These are phyloP conservation scores for Mycena sanguinolenta DNA, from an alignment of 768 basidiomycete species.

Conservation along the genomic window DNA sequence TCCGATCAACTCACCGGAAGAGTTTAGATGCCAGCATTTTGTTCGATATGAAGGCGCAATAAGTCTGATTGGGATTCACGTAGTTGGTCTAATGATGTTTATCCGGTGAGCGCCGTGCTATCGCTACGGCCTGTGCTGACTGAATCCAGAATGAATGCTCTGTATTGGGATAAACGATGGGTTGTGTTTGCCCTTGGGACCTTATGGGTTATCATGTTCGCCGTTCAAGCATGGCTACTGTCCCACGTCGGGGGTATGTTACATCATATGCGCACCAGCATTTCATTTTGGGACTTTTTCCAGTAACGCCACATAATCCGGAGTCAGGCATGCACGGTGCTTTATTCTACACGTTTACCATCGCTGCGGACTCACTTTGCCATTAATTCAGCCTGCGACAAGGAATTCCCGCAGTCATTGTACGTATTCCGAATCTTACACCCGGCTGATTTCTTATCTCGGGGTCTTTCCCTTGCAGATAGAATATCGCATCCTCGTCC, in stretches of 20 bases:
- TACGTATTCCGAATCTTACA: slow-evolving; percentile 31
- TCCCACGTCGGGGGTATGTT: slow-evolving; percentile 61
- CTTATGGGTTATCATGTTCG: slow-evolving; percentile 55
- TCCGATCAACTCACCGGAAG: neutral
- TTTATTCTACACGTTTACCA: slow-evolving; percentile 2
- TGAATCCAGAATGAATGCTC: slow-evolving; percentile 46
- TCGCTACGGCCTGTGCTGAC: too few relatives aligned
- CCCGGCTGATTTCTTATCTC: neutral
- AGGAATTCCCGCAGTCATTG: slow-evolving; percentile 56
- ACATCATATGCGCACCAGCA: neutral
- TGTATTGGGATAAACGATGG: slow-evolving; percentile 52
- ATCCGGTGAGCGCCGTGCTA: slow-evolving; percentile 50
- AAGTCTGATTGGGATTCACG: slow-evolving; percentile 66
- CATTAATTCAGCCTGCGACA: slow-evolving; percentile 51
- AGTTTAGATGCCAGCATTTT: slow-evolving; percentile 57
- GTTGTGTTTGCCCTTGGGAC: slow-evolving; percentile 48
- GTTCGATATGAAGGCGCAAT: slow-evolving; percentile 67
- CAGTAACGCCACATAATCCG: slow-evolving; percentile 58
- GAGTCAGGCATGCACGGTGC: slow-evolving; percentile 52
- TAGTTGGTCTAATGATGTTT: slow-evolving; percentile 73
- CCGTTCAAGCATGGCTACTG: slow-evolving; percentile 67
- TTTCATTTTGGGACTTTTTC: slow-evolving; percentile 7
- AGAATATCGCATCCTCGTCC: slow-evolving; percentile 57
- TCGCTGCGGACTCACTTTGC: neutral
- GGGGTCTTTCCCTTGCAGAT: slow-evolving; percentile 46